These are phyloP conservation scores for Crithidia brevicula DNA, from an alignment of 208 protist genomes.

Conservation along the genomic window DNA sequence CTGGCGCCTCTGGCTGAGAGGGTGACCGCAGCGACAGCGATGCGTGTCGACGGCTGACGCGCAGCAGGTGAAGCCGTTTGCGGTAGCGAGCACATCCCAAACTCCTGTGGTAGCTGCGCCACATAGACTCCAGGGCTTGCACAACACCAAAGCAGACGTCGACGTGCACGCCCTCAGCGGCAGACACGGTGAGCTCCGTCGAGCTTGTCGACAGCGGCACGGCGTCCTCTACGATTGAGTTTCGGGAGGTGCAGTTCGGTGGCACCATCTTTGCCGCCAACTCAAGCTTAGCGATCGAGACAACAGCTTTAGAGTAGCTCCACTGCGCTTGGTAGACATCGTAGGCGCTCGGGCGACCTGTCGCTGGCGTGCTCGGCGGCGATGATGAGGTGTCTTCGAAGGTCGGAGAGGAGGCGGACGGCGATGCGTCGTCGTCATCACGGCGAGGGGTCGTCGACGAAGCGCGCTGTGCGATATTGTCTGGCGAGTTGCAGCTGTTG, in stretches of 20 bases:
- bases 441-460: neutral
- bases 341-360: neutral
- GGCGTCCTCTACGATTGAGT: conserved; percentile 12
- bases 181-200: conserved; percentile 23
- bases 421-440: neutral
- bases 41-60: neutral
- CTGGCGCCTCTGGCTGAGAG: neutral
- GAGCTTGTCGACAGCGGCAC: conserved; percentile 16
- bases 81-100: conserved; percentile 61
- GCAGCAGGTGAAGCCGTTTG: conserved; percentile 58
- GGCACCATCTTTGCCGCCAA: conserved; percentile 29
- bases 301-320: conserved; percentile 15
- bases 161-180: conserved; percentile 24
- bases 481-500: neutral
- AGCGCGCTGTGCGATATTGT: neutral
- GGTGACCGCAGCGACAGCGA: neutral
- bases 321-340: conserved; percentile 22
- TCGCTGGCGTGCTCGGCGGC: neutral
- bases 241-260: conserved; percentile 3
- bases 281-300: conserved; percentile 17
- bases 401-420: too few species aligned
- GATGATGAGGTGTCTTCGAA: neutral
- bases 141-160: conserved; percentile 66
- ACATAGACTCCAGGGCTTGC: conserved; percentile 40
- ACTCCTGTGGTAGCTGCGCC: conserved; percentile 48